Evolutionary conservation across 768 basidiomycete species (phyloP), one percentile per base, ranked within the genome.

Genomic region (Cystoderma amianthinum): DNA sequence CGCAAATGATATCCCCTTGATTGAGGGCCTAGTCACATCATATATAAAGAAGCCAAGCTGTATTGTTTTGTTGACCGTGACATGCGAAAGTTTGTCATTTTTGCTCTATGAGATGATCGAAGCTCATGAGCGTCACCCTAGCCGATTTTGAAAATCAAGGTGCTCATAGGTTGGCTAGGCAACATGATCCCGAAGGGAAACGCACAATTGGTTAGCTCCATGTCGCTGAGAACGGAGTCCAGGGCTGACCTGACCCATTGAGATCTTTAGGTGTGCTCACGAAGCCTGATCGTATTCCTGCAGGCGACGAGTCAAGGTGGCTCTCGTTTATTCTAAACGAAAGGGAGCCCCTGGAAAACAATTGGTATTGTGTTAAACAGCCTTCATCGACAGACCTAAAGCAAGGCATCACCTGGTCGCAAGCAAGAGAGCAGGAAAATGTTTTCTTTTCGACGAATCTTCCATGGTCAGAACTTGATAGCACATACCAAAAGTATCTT

Each of bases 101-200:
- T 33, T 23, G 9, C 25, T 28, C 25, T 15, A 30, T 9, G 9
- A 15, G 28, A 9, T 30, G 9, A 30, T 30, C 15, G 9, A 9
- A 9, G 9, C 28, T 30, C 9, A 30, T 30, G 12, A 24, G 16
- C n/a, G 17, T 20, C 37, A 10, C 20, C 13, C 18, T 24, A 38
- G 41, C 41, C n/a, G 83, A 85, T 41, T 81, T 80, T 13, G 78
- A 83, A 47, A 85, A 81, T 28, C 82, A 85, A 52, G 76, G 75
- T 0, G 82, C 82, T 0, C 74, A 77, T 40, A 60, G 68, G 23
- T 57, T 85, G 0, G 75, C 79, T 0, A 76, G 73, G 46, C 32
- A 55, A 18, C 56, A 67, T 36, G 82, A 84, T 45, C 72, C 73
- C 0, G 57, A 68, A 0, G 80, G 82, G 0, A 63, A 63, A 37